Base-by-base conservation (phyloP, 73 alveolate species). In the Tetrahymena thermophila region DNA sequence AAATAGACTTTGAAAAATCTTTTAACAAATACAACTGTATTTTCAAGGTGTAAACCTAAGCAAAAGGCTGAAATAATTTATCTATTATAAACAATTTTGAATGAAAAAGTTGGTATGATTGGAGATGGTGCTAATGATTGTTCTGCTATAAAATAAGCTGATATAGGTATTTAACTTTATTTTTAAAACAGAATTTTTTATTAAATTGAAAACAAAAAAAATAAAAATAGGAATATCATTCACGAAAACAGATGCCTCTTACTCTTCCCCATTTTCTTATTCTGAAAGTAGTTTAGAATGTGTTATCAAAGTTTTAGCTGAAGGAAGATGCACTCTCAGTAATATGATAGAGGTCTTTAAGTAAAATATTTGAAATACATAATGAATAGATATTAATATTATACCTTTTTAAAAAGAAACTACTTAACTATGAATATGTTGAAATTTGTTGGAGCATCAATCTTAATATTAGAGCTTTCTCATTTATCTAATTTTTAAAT, bases 41-140 rank as follows among this genome's bases (percentile, higher is more conserved):
- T 95, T 93, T 98, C 99, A 9, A 96, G 99, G 95, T 98, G 98
- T 98, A 97, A 99, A 35, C 99, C 99, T 1, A 99, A 98, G 93
- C 98, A 98, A 85, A 98, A 98, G 94, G 97, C 98, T 35, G 95
- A 94, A 85, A 96, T 98, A 11, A 98, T 98, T 13, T 97, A 96
- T 38, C 96, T 96, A 35, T 95, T 97, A 17, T 94, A 98, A 96
- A 95, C 89, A 28, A 15, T 97, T 3, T 93, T 96, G 56, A 42
- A 95, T 56, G 98, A 96, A 96, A 85, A 94, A 43, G 98, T 98
- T 38, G 97, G 97, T 55, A 98, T 98, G 99, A 97, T 98, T 40
- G 99, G 99, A n/a, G 99, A 98, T 95, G 99, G 99, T 0, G 99
- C 99, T 13, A 98, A 98, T 96, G 99, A 98, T 96, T 98, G 99